These are phyloP conservation scores for Clarireedia monteithiana DNA, from an alignment of 2,329 filamentous ascomycete species.

Conservation along the genomic window DNA sequence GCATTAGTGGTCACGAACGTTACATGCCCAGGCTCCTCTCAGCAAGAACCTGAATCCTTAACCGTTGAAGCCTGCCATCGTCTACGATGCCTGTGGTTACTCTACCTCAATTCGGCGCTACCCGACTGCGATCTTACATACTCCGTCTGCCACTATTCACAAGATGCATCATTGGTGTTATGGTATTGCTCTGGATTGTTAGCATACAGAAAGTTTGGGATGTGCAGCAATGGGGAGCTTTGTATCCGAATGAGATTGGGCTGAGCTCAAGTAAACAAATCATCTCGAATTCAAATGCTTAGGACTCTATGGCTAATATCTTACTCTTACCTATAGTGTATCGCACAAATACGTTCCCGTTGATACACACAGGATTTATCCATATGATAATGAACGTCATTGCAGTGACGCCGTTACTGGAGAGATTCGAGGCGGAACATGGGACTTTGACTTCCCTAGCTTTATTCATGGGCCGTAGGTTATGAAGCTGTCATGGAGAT, in stretches of 20 bases:
- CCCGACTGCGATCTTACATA: constrained; percentile 72
- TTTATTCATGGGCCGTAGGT: constrained; percentile 85
- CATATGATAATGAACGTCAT: constrained; percentile 75
- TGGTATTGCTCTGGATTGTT: constrained; percentile 62
- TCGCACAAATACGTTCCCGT: constrained; percentile 82
- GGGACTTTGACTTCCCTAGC: constrained; percentile 83
- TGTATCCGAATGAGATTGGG: constrained; percentile 70
- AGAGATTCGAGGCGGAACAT: constrained; percentile 87
- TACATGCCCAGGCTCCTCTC: neutral
- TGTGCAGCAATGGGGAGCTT: constrained; percentile 66
- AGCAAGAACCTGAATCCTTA: neutral
- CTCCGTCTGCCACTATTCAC: constrained; percentile 85
- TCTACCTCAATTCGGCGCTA: constrained; percentile 53
- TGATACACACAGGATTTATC: constrained; percentile 75
- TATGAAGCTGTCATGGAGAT: neutral
- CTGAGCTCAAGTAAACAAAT: constrained; percentile 59
- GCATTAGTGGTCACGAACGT: neutral
- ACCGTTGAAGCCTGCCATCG: neutral
- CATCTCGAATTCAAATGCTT: neutral
- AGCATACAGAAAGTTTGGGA: constrained; percentile 64
- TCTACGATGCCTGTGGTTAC: constrained; percentile 2
- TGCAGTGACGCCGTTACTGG: constrained; percentile 78
- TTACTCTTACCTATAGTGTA: constrained; percentile 55
- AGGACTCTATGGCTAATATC: neutral
- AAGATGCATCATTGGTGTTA: constrained; percentile 56